These are phyloP conservation scores for Apiotrichum brassicae DNA, from an alignment of 1,284 basidiomycete species.

Conservation along the genomic window DNA sequence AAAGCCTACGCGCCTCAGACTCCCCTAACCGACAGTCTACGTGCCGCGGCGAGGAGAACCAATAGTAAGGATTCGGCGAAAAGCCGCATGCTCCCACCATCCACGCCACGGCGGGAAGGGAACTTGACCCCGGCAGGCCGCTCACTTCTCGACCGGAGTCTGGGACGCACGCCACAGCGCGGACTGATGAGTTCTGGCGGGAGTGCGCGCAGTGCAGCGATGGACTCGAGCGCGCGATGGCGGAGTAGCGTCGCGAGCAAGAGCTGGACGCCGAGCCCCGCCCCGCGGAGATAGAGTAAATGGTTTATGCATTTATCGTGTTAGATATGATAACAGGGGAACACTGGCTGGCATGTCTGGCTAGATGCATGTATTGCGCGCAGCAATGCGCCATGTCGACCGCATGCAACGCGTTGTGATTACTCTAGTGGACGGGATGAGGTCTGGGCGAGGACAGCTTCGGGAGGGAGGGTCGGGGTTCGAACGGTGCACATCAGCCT, in stretches of 20 bases:
- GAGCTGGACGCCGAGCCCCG: conserved; percentile 14
- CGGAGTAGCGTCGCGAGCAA: conserved; percentile 1
- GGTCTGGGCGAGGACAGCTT: too few relatives aligned
- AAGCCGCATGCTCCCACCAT: conserved; percentile 61
- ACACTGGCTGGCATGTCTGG: too few relatives aligned
- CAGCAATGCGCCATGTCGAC: too few relatives aligned
- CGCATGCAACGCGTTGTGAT: too few relatives aligned
- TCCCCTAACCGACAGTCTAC: conserved; percentile 36
- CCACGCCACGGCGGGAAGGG: conserved; percentile 57
- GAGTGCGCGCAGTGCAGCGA: conserved; percentile 60
- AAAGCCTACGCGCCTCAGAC: conserved; percentile 53
- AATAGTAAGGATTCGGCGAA: conserved; percentile 4
- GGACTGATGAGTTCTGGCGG: conserved; percentile 55
- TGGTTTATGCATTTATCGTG: too few relatives aligned
- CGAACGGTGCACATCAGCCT: too few relatives aligned
- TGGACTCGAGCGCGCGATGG: conserved; percentile 61
- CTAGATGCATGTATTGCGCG: too few relatives aligned
- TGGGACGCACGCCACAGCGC: conserved; percentile 26
- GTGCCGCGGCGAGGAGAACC: conserved; percentile 39
- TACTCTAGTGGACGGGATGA: too few relatives aligned
- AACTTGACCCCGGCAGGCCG: conserved; percentile 73
- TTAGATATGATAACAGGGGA: too few relatives aligned
- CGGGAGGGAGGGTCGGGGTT: too few relatives aligned
- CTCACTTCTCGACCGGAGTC: conserved; percentile 62
- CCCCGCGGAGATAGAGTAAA: conserved; percentile 2